phyloP scores from a whole-genome alignment of 805 yeast genomes.

The Saccharomycodes ludwigii region DNA sequence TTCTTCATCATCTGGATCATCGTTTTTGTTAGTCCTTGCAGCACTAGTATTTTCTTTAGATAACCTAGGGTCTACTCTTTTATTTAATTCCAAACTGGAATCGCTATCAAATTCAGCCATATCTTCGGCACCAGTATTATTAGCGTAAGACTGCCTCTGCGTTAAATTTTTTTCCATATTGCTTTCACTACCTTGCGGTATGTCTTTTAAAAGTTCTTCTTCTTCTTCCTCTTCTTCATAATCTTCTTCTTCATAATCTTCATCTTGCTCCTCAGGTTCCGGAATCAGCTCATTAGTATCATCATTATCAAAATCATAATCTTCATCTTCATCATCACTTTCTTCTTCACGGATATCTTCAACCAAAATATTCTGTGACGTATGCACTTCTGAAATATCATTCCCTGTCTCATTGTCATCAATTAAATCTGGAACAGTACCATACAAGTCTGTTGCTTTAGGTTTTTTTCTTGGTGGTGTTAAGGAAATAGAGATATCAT shows the following conservation, averaged over 20 bases:
- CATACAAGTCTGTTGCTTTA: conserved; percentile 25
- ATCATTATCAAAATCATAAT: conserved; percentile 22
- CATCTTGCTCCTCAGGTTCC: conserved; percentile 9
- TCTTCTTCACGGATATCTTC: conserved; percentile 16
- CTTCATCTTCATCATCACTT: conserved; percentile 11
- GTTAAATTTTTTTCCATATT: conserved; percentile 6
- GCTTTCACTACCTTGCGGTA: conserved; percentile 4
- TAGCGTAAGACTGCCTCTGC: conserved; percentile 3
- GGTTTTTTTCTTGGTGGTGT: conserved; percentile 11
- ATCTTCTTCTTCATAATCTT: conserved; percentile 8
- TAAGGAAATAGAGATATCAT: conserved; percentile 4
- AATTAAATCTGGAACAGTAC: conserved; percentile 56
- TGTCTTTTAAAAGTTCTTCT: conserved; percentile 2
- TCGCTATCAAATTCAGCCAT: conserved; percentile 11
- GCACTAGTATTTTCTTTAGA: not conserved
- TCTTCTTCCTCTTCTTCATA: conserved; percentile 11
- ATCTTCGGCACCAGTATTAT: conserved; percentile 8
- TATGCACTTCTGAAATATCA: conserved; percentile 19
- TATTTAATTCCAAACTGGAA: conserved; percentile 4
- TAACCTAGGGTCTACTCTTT: conserved; percentile 2
- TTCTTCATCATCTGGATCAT: conserved; percentile 11
- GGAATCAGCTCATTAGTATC: conserved; percentile 14
- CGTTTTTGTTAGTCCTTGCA: not conserved
- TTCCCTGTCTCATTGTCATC: conserved; percentile 56
- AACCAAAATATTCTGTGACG: conserved; percentile 21